phyloP scores from a whole-genome alignment of 768 basidiomycete species.

The Mycena rebaudengoi region DNA sequence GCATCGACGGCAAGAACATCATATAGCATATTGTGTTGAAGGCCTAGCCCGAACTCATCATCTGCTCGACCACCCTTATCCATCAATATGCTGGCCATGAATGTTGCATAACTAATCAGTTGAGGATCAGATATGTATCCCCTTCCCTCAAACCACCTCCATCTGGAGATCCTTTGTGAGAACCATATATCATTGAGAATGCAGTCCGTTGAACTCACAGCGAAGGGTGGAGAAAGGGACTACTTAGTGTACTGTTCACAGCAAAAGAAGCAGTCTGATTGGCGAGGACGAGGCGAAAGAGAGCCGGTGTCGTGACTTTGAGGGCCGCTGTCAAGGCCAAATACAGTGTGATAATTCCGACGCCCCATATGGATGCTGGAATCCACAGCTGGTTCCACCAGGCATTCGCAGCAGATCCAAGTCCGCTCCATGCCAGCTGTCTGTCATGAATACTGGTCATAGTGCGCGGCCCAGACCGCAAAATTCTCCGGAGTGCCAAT shows the following conservation, averaged over 20 bases:
- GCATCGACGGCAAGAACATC: not conserved
- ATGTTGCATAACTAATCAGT: not conserved
- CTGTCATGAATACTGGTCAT: not conserved
- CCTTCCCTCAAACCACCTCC: too few relatives aligned
- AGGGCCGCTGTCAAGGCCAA: not conserved
- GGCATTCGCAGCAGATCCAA: not conserved
- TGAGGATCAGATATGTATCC: too few relatives aligned
- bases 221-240: not conserved
- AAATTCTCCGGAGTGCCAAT: not conserved
- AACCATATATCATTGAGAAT: too few relatives aligned
- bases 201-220: too few relatives aligned
- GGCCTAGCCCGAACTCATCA: not conserved
- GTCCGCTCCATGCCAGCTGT: not conserved
- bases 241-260: not conserved
- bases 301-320: not conserved
- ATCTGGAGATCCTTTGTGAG: too few relatives aligned
- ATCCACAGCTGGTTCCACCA: not conserved
- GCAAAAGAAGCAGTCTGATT: not conserved
- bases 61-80: not conserved
- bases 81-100: not conserved
- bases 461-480: not conserved
- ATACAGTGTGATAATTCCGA: not conserved
- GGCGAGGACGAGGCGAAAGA: not conserved
- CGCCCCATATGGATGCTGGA: not conserved
- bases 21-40: not conserved